Evolutionary conservation across 352 stramenopile species (phyloP), one percentile per base, ranked within the genome.

Genomic region (Phytopythium delawarense): DNA sequence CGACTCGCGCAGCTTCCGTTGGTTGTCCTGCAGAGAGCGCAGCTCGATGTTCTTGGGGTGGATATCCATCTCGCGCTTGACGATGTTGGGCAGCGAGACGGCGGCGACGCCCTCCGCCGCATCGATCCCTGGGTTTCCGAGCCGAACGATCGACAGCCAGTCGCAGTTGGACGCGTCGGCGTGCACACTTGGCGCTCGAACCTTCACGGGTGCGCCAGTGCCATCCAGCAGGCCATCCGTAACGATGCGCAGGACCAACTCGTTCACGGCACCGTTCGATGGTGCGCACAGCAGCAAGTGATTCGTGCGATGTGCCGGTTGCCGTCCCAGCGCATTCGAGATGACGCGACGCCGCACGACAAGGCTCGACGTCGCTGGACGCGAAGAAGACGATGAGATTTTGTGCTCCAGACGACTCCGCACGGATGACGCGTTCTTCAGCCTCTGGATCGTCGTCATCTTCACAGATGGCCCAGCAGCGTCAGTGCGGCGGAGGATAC

Each of bases 221-320:
- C 63, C 78, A 57, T 91, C 88, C 59, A 92, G 73, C 0, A 97
- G 67, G 8, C 89, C 88, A 46, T 97, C 78, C 0, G 75, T 89
- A 32, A 96, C 81, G 34, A 97, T 91, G 50, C 89, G 82, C 32
- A 94, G 53, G n/a, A 97, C 84, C 25, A 97, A 46, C 57, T 96
- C 88, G 58, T 97, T 92, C 0, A 97, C 87, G 21, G 91, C 91
- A 39, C 89, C 89, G 66, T 97, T 97, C 13, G 91, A 97, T 16
- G 91, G 91, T 2, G 91, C 89, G 66, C 87, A 96, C 13, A 97
- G 71, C 18, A 96, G 64, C 15, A 97, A 76, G 60, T 96, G 87
- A 51, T 84, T 84, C 12, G 64, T 70, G 32, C 80, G 62, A 55
- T 64, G 63, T 63, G 64, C 70, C 34, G 7, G 51, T 21, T 12